A percentile compares a stretch with the other conserved stretches of the same genome.
Conservation (phyloP, 345 rosid genomes). For the Sonneratia alba region DNA sequence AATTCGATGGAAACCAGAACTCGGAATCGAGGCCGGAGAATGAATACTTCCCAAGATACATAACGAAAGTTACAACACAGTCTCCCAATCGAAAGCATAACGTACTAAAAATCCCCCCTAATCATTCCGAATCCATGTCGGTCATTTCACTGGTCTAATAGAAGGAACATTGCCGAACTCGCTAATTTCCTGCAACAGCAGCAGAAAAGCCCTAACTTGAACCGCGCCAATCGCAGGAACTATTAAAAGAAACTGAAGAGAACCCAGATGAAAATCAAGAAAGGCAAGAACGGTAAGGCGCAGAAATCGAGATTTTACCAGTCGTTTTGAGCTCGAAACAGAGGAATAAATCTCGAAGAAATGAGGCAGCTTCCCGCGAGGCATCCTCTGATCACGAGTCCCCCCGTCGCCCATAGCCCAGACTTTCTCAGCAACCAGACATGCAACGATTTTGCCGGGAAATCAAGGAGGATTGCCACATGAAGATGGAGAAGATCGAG, state of each 20-base stretch:
- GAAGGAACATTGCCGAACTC: not conserved
- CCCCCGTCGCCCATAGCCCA: not conserved
- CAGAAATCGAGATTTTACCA: slow-evolving; percentile 24
- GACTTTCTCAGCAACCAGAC: not conserved
- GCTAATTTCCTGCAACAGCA: not conserved
- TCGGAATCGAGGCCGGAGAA: not conserved
- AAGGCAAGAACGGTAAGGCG: not conserved
- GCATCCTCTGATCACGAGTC: slow-evolving; percentile 8
- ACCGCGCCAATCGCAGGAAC: not conserved
- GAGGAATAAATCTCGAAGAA: slow-evolving; percentile 37
- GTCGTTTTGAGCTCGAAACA: slow-evolving; percentile 19
- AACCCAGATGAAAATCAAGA: not conserved
- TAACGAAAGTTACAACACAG: not conserved
- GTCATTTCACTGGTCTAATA: not conserved
- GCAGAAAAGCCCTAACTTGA: not conserved
- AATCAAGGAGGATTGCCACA: not conserved
- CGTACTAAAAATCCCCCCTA: not conserved
- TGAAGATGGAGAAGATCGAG: not conserved
- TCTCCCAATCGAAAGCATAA: not conserved
- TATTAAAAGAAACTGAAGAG: not conserved
- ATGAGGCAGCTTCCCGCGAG: slow-evolving; percentile 24
- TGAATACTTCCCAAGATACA: not conserved
- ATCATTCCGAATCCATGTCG: not conserved
- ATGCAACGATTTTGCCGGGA: not conserved
- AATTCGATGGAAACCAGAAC: too few relatives aligned